Evolutionary conservation across 1,284 basidiomycete species (phyloP).

Genomic region (Hymenochaete sp.): DNA sequence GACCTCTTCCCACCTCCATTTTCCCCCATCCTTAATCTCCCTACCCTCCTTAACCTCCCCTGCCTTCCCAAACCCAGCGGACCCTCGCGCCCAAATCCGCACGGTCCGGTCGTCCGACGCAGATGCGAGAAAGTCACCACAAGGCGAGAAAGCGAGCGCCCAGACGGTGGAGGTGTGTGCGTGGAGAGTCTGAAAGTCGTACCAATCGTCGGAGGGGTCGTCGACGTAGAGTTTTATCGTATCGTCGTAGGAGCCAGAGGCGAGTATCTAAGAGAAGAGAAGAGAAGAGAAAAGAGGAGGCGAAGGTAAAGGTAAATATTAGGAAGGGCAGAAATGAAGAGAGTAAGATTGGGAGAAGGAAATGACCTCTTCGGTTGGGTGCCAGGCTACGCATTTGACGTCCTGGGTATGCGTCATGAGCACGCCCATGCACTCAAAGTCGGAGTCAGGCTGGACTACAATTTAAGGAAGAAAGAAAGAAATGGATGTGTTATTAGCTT

Average conservation of each 20-base stretch:
- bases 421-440: conserved; percentile 93
- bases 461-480: conserved; percentile 9
- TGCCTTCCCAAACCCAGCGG: too few species aligned
- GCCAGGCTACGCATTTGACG: conserved; percentile 93
- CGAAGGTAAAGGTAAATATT: conserved; percentile 6
- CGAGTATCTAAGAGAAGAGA: conserved; percentile 63
- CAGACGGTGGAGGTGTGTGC: conserved; percentile 89
- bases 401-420: conserved; percentile 98
- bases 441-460: conserved; percentile 80
- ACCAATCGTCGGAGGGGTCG: conserved; percentile 95
- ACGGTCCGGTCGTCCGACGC: conserved; percentile 73
- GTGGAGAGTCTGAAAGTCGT: conserved; percentile 71
- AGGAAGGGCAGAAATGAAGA: background rate
- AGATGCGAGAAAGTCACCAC: conserved; percentile 77
- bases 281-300: conserved; percentile 8
- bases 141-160: conserved; percentile 77
- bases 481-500: background rate
- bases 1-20: conserved; percentile 52
- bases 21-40: too few species aligned
- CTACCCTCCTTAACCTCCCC: too few species aligned
- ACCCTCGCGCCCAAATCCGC: conserved; percentile 60
- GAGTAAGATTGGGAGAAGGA: background rate
- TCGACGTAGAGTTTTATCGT: conserved; percentile 92
- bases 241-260: conserved; percentile 96
- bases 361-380: conserved; percentile 86